Base-by-base conservation (phyloP, 768 basidiomycete species). In the Naganishia onofrii region DNA sequence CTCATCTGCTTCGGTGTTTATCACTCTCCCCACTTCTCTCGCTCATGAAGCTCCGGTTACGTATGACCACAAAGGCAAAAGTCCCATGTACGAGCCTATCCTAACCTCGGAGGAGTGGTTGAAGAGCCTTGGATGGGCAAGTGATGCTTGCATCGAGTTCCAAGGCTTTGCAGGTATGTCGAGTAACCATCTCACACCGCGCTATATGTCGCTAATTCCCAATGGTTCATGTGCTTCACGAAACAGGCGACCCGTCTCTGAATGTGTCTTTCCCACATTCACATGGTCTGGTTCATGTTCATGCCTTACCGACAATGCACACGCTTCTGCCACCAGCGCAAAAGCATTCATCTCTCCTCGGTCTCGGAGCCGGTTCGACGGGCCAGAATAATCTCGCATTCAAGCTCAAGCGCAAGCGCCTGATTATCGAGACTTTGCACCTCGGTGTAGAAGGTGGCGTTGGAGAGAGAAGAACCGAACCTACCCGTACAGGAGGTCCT, bases 351-450 rank as follows among this genome's bases (percentile, higher is more conserved):
- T 84, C 86, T 6, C 84, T 99, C 54, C 88, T 95, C 13, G 93
- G 92, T 15, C 83, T 95, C 57, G 82, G 82, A 15, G 85, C 75
- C 21, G 78, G 88, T 0, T 66, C 63, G n/a, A 58, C 66, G 23
- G 90, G 93, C 9, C 94, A 97, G 79, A 98, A 98, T 81, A 97
- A 98, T 76, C 85, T 99, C 9, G 93, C 90, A 15, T 99, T 98
- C 85, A 90, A 89, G 78, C 90, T 91, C 76, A 96, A 89, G 76
- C 84, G 94, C 74, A 92, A 90, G 78, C 84, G 92, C 60, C 84
- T 97, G 68, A 83, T 94, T 26, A 87, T 98, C 74, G 95, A 97
- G 83, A 97, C 93, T 29, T 83, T 97, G 70, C 92, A 95, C 69
- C 74, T 83, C 3, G 83, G 83, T 42, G 80, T 81, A 13, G 82